phyloP scores from a whole-genome alignment of 2,329 filamentous ascomycete genomes.

The Phaeoacremonium minimum region DNA sequence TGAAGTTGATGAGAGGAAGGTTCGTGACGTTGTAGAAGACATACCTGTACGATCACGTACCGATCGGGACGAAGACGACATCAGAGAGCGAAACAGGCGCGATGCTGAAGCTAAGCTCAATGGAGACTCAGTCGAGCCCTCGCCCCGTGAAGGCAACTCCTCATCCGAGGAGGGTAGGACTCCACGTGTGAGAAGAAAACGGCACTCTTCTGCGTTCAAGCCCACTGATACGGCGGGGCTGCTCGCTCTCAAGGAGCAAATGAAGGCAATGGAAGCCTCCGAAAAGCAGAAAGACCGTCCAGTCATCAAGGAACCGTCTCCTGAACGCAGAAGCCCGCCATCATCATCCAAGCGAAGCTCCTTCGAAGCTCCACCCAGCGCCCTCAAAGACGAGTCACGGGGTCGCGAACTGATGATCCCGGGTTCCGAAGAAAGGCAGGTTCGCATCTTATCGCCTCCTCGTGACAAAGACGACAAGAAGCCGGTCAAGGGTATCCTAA shows the following conservation, averaged over 20 bases:
- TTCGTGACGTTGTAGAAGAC: too few species aligned
- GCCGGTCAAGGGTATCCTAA: conserved; percentile 78
- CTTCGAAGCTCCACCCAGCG: not conserved
- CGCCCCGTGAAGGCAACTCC: conserved; percentile 33
- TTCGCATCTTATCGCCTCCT: conserved; percentile 72
- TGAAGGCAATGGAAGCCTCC: conserved; percentile 35
- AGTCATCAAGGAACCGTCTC: conserved; percentile 13
- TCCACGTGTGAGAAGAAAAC: conserved; percentile 29
- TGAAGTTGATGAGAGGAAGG: conserved; percentile 16
- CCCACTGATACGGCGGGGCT: conserved; percentile 49
- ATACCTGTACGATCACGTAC: too few species aligned
- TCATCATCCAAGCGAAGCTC: conserved; percentile 3
- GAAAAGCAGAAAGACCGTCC: conserved; percentile 15
- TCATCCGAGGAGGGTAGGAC: conserved; percentile 32
- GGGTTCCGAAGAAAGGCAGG: conserved; percentile 36
- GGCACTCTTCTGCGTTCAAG: conserved; percentile 39
- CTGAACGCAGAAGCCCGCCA: conserved; percentile 11
- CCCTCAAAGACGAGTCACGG: conserved; percentile 26
- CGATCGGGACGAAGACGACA: conserved; percentile 10
- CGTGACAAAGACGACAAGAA: conserved; percentile 60
- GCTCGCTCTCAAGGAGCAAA: conserved; percentile 44
- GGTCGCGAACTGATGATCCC: conserved; percentile 34
- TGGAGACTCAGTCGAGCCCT: conserved; percentile 24
- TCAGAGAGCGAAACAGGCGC: conserved; percentile 24
- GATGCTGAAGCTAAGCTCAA: conserved; percentile 32